A percentile compares a stretch with the other conserved stretches of the same genome.
Evolutionary conservation across 1,284 basidiomycete genomes (phyloP).

Genomic region (Ceratobasidium sp.): DNA sequence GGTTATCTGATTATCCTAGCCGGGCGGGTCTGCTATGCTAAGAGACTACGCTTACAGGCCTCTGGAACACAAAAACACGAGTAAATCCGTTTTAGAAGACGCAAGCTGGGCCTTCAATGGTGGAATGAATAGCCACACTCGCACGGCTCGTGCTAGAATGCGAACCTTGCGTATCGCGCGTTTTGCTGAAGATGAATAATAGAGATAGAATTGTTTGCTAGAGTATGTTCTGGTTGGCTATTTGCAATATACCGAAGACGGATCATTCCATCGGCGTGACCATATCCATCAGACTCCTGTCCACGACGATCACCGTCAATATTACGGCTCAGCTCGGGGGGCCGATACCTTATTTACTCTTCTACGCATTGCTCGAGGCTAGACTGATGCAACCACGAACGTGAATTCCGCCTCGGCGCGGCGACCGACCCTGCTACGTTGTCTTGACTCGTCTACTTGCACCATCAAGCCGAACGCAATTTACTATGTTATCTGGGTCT

Average conservation of each 20-base stretch:
- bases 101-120: constrained; percentile 75
- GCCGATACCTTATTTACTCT: not conserved
- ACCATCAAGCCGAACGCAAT: no score
- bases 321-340: constrained; percentile 2
- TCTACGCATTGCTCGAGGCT: not conserved
- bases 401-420: constrained; percentile 14
- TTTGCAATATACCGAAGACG: not conserved
- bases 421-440: constrained; percentile 7
- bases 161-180: constrained; percentile 62
- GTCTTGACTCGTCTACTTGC: not conserved
- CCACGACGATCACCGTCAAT: constrained; percentile 1
- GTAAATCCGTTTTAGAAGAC: constrained; percentile 54
- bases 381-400: not conserved
- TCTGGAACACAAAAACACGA: not conserved
- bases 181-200: constrained; percentile 47
- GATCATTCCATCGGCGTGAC: constrained; percentile 11
- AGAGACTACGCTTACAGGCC: constrained; percentile 58
- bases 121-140: constrained; percentile 76
- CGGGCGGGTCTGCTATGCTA: constrained; percentile 64
- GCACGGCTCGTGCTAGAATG: constrained; percentile 68
- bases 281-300: constrained; percentile 16
- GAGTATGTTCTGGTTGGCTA: not conserved
- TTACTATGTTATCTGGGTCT: not conserved
- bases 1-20: constrained; percentile 55
- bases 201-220: not conserved